Percentiles rank a stretch among this genome's conserved stretches.
phyloP scores from a whole-genome alignment of 1,284 basidiomycete genomes.

The Nidula niveotomentosa region DNA sequence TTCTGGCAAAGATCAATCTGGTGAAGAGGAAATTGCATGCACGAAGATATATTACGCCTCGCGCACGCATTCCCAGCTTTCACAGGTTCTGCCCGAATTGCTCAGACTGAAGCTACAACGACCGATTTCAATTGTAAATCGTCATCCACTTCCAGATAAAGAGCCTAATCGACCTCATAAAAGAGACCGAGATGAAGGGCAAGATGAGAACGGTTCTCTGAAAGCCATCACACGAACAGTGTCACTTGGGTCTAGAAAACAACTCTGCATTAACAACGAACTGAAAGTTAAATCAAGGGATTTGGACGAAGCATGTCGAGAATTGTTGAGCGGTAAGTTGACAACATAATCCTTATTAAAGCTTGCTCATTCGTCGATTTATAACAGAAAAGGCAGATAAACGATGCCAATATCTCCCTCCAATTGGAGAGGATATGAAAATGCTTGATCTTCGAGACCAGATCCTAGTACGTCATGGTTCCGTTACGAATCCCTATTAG shows the following conservation, averaged over 20 bases:
- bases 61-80: slow-evolving; percentile 92
- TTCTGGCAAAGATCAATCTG: slow-evolving; percentile 11
- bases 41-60: slow-evolving; percentile 93
- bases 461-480: slow-evolving; percentile 62
- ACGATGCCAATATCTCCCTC: slow-evolving; percentile 83
- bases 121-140: slow-evolving; percentile 14
- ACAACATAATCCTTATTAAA: neutral
- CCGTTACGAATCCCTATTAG: neutral
- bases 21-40: slow-evolving; percentile 56
- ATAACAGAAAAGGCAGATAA: slow-evolving; percentile 55
- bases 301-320: slow-evolving; percentile 91
- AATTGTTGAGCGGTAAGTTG: slow-evolving; percentile 74
- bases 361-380: neutral
- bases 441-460: slow-evolving; percentile 91
- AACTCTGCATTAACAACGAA: slow-evolving; percentile 91
- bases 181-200: slow-evolving; percentile 28
- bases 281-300: slow-evolving; percentile 69
- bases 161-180: slow-evolving; percentile 21
- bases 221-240: slow-evolving; percentile 57
- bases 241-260: slow-evolving; percentile 88
- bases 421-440: slow-evolving; percentile 64
- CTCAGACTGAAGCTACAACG: slow-evolving; percentile 54
- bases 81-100: slow-evolving; percentile 89
- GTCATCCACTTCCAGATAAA: slow-evolving; percentile 13
- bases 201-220: slow-evolving; percentile 20